Base-by-base conservation (phyloP, 2,329 filamentous ascomycete species). In the Nothophaeocryptopus gaeumannii region DNA sequence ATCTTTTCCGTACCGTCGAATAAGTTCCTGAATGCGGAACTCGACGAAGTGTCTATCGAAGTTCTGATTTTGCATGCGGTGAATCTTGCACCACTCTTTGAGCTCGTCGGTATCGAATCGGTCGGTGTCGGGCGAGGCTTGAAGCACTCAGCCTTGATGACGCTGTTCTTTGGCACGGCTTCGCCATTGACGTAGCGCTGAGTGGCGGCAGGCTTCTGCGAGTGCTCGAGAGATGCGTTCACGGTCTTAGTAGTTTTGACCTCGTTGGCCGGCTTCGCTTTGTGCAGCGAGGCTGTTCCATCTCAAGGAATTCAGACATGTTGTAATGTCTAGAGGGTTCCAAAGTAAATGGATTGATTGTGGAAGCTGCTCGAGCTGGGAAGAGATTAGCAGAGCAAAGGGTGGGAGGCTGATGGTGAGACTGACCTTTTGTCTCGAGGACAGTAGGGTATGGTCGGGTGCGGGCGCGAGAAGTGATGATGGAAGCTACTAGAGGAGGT, bases 11-110 rank as follows among this genome's bases (percentile, higher is more conserved):
- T 38, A 31, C 26, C 31, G 20, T 12, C 32, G 16, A 11, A 49
- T 10, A 26, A 43, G 43, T 11, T 43, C 35, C 16, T 49, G 26
- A n/a, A 49, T 38, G 31, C 26, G 16, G n/a, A 32, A 36, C 39
- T 49, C 39, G 5, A 49, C 12, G n/a, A 43, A 26, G 11, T 37
- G 16, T 30, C 38, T 49, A 12, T 11, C 43, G 13, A 39, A 39
- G 43, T 14, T 30, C 8, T 14, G 42, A 3, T 26, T 14, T 8
- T 43, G 30, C 20, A 43, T 43, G 14, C 39, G 39, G 12, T 49
- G 14, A 5, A 43, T 38, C 11, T 20, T 43, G n/a, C 39, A 41
- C 46, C 46, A 49, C 20, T 39, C 34, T 29, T 13, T 33, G 5
- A 49, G 29, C 10, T 30, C 13, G 12, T 26, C 32, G 26, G 29